These are phyloP conservation scores for Lachancea meyersii DNA, from an alignment of 805 yeast species.

Conservation along the genomic window DNA sequence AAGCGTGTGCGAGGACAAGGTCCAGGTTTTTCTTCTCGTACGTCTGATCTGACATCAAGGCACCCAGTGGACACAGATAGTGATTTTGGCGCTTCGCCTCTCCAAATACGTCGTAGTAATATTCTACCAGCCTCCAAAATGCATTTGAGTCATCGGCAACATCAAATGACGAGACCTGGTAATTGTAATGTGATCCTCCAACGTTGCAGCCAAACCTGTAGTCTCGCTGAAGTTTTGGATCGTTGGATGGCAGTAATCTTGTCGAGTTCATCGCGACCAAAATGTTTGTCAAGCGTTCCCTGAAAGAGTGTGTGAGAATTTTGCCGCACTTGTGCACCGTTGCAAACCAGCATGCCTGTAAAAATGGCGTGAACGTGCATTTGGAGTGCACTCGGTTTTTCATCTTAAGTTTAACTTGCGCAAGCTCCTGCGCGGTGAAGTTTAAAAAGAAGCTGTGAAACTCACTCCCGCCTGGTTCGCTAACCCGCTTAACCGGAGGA, in stretches of 20 bases:
- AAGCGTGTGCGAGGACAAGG: slow-evolving; percentile 13
- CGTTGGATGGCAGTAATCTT: slow-evolving; percentile 15
- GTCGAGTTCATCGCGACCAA: slow-evolving; percentile 18
- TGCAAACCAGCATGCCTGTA: slow-evolving; percentile 22
- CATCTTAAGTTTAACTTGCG: slow-evolving; percentile 10
- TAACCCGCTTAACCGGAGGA: slow-evolving; percentile 5
- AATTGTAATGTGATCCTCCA: slow-evolving; percentile 25
- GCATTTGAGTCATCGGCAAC: slow-evolving; percentile 10
- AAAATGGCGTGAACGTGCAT: slow-evolving; percentile 24
- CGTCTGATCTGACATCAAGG: slow-evolving; percentile 18
- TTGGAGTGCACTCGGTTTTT: slow-evolving; percentile 10
- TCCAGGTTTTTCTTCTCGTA: slow-evolving; percentile 18
- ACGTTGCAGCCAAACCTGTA: slow-evolving; percentile 25
- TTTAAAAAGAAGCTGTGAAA: slow-evolving; percentile 14
- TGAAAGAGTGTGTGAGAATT: slow-evolving; percentile 14
- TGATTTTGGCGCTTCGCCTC: slow-evolving; percentile 15
- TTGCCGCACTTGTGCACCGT: slow-evolving; percentile 17
- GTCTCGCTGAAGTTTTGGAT: slow-evolving; percentile 8
- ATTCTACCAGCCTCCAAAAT: slow-evolving; percentile 19
- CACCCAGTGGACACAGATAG: slow-evolving; percentile 19
- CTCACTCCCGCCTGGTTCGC: slow-evolving; percentile 6
- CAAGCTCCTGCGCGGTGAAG: slow-evolving; percentile 11
- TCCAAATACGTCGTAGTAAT: slow-evolving; percentile 15
- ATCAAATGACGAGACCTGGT: slow-evolving; percentile 18
- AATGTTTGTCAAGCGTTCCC: slow-evolving; percentile 19